phyloP scores from a whole-genome alignment of 176 grass and related monocot genomes.

The Bonia amplexicaulis region DNA sequence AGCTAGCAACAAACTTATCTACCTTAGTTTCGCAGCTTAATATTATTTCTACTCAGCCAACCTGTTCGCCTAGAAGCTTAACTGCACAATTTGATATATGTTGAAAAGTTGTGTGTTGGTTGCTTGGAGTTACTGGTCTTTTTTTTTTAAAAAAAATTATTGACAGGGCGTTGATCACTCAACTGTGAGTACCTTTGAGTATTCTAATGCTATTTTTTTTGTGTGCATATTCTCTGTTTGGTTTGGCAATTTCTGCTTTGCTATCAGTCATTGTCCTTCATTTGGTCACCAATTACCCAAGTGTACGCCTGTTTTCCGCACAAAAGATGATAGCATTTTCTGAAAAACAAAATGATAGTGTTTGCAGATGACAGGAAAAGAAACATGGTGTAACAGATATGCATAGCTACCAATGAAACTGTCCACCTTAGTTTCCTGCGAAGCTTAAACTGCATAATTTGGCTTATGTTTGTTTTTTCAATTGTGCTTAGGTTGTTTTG shows the following conservation, averaged over 20 bases:
- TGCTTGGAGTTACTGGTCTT: neutral
- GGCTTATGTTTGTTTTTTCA: neutral
- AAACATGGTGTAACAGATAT: neutral
- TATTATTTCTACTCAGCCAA: neutral
- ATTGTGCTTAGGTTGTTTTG: neutral
- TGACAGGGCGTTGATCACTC: conserved; percentile 66
- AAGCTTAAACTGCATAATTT: neutral
- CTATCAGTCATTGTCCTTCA: neutral
- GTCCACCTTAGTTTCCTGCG: neutral
- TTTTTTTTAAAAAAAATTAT: neutral
- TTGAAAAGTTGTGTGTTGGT: neutral
- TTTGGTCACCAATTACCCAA: neutral
- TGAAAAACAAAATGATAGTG: neutral
- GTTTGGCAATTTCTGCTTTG: neutral
- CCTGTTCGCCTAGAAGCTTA: neutral
- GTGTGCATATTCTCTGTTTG: neutral
- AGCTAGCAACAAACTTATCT: neutral
- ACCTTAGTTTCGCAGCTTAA: neutral
- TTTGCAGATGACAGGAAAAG: neutral
- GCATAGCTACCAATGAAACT: neutral
- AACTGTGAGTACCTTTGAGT: conserved; percentile 48
- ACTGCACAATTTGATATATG: neutral
- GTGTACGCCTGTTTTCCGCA: neutral
- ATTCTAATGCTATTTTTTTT: neutral
- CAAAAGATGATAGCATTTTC: neutral